phyloP scores from a whole-genome alignment of 2,329 filamentous ascomycete genomes.

The Trichophyton simii region DNA sequence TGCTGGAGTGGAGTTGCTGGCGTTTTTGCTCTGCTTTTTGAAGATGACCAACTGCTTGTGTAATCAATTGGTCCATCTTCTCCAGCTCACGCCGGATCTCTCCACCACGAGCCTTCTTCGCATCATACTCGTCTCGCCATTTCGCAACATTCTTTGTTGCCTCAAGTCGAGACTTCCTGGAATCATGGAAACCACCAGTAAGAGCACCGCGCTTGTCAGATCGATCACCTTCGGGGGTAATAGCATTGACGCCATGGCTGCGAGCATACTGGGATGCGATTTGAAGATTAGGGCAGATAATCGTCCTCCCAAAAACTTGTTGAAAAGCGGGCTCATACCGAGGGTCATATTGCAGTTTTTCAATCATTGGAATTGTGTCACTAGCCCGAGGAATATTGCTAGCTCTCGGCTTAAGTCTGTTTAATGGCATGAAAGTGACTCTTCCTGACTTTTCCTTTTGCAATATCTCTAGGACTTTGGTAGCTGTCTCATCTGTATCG shows the following conservation, averaged over 20 bases:
- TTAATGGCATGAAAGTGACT: constrained; percentile 89
- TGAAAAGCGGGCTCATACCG: constrained; percentile 75
- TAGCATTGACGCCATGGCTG: constrained; percentile 81
- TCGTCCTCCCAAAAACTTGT: constrained; percentile 89
- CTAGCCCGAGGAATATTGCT: constrained; percentile 70
- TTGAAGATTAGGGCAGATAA: constrained; percentile 81
- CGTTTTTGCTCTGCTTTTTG: constrained; percentile 71
- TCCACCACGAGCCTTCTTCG: constrained; percentile 48
- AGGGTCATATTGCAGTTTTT: constrained; percentile 67
- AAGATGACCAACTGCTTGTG: constrained; percentile 66
- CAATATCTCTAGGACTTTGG: constrained; percentile 64
- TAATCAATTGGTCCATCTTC: constrained; percentile 76
- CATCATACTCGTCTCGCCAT: constrained; percentile 63
- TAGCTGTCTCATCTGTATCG: constrained; percentile 79
- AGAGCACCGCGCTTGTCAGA: constrained; percentile 91
- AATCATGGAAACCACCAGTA: constrained; percentile 88
- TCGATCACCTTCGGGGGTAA: constrained; percentile 87
- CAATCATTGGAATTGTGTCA: constrained; percentile 76
- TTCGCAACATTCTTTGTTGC: constrained; percentile 63
- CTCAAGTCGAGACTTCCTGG: constrained; percentile 72
- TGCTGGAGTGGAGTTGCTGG: constrained; percentile 66
- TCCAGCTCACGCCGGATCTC: constrained; percentile 61
- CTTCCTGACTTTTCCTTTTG: constrained; percentile 70
- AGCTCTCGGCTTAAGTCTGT: constrained; percentile 58
- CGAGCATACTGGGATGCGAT: constrained; percentile 83